Evolutionary conservation across 495 filamentous ascomycete species (phyloP), one percentile per base, ranked within the genome.

Genomic region (Sporormia fimetaria): DNA sequence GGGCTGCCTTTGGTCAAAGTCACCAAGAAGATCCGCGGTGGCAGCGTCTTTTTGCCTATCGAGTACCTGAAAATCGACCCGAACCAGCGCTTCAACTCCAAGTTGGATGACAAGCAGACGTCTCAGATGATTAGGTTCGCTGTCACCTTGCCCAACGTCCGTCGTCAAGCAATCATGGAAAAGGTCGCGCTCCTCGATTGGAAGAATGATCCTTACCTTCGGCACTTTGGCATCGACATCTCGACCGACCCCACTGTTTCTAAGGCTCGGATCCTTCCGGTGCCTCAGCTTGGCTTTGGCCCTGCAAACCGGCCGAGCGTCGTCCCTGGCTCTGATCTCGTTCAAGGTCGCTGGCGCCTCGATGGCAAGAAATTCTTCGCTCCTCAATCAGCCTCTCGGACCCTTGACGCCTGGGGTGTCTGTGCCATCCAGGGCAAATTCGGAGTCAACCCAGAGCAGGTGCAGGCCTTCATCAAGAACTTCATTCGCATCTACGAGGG

Each of bases 101-200:
- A 93, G 67, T 64, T 95, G 2, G 74, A 74, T 44, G 73, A 81
- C 12, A 52, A 57, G 0, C 76, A 82, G 68, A 90, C 86, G 0
- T 57, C 70, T 0, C 54, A 71, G 6, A 95, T 98, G 88, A 93
- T 98, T 62, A 85, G 79, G 56, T 84, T 83, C 57, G 85, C 87
- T 2, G 76, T 75, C 3, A 67, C 67, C 18, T 69, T 74, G 2
- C 90, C 90, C 0, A 28, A 45, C 0, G 52, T 75, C 18, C 83
- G 88, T 14, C 67, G 73, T 51, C 36, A 50, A 0, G 67, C 77
- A 10, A 80, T 95, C 37, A 46, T 68, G 21, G 57, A 70, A n/a
- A 79, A 78, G 15, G 70, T 92, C 14, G 47, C 58, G 0, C 68
- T 78, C 47, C 68, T 95, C 0, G 59, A 78, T 18, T 90, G 84